Evolutionary conservation across 305 asterid genomes (phyloP), one percentile per base, ranked within the genome.

Genomic region (Fraxinus latifolia): DNA sequence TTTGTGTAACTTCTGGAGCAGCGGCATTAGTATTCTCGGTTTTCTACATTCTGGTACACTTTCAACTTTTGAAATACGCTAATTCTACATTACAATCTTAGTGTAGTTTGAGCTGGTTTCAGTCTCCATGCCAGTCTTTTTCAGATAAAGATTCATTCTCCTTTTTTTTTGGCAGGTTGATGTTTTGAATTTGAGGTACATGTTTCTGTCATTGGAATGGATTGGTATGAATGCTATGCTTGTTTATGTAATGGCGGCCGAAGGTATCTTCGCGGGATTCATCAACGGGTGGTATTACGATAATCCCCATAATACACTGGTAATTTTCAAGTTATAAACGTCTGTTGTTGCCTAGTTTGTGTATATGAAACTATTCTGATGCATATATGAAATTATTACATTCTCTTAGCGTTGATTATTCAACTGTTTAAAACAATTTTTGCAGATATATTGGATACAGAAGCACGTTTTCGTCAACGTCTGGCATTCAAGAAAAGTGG

Each of bases 171-270:
- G 1, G 75, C 84, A 93, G 97, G 93, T 90, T 74, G 97, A 93
- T 39, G 82, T 92, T 12, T 88, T 89, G 92, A 84, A 86, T 50
- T 72, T 87, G 29, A 89, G 80, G 81, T 88, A 71, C 60, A 58
- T 71, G 75, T 92, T 93, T 81, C 82, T 93, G 75, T 91, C 92
- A 29, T 84, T 93, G 36, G 89, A 91, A 84, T 93, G 97, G 97
- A 93, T 93, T 9, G 97, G 97, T n/a, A 88, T 87, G 94, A 93
- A 93, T 33, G 97, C 94, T 1, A 93, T 93, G 97, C 90, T 93
- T 17, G 96, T 93, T 23, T 93, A 91, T 81, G 97, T 93, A 25
- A 87, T 93, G 95, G 97, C 94, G 5, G 95, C 94, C 3, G 91
- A 39, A 78, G 94, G 92, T 65, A 88, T 93, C 36, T 91, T 93